Evolutionary conservation across 257 asterid genomes (phyloP).

Genomic region (Petunia axillaris): DNA sequence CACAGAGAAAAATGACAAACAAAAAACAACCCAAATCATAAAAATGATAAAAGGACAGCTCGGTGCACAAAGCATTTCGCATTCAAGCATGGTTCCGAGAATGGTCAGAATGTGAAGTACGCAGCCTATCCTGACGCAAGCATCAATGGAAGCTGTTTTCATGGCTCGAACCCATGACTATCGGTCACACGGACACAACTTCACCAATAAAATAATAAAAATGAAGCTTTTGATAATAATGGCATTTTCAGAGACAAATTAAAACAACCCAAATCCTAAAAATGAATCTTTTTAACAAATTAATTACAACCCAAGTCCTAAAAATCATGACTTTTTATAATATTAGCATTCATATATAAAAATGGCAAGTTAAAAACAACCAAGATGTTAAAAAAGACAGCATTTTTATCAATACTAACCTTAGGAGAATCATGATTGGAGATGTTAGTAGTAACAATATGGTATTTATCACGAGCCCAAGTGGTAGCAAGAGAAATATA

Average conservation of each 20-base stretch:
- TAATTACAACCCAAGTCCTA: too few species aligned
- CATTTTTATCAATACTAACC: conserved; percentile 26
- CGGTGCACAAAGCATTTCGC: too few species aligned
- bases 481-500: conserved; percentile 44
- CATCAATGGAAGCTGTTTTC: neutral
- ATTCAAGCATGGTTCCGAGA: too few species aligned
- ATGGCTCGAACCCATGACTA: too few species aligned
- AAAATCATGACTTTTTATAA: too few species aligned
- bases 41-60: neutral
- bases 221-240: too few species aligned
- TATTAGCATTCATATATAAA: too few species aligned
- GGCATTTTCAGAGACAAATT: neutral
- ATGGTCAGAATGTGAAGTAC: too few species aligned
- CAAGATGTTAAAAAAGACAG: neutral
- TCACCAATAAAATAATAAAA: too few species aligned
- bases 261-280: neutral
- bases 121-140: neutral
- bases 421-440: conserved; percentile 25
- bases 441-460: conserved; percentile 35
- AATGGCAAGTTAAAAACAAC: neutral
- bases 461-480: conserved; percentile 36
- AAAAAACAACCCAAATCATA: neutral
- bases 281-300: too few species aligned
- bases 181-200: too few species aligned
- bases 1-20: too few species aligned